phyloP scores from a whole-genome alignment of 345 rosid genomes.

The rapeseed (Brassica napus) region Da-Ae NC_063434.1:4620001-4620500 shows the following conservation, averaged over 20 bases:
- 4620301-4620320: constrained; percentile 18
- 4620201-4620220: constrained; percentile 75
- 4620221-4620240: constrained; percentile 54
- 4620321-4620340: constrained; percentile 16
- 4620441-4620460: constrained; percentile 42
- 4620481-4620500: constrained; percentile 54
- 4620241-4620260: constrained; percentile 48
- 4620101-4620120: not conserved
- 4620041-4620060: constrained; percentile 15
- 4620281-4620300: constrained; percentile 55
- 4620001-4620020: constrained; percentile 16
- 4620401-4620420: constrained; percentile 53
- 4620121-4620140: not conserved
- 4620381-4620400: constrained; percentile 61
- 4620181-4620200: constrained; percentile 58
- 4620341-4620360: constrained; percentile 4
- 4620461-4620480: constrained; percentile 36
- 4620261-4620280: constrained; percentile 71
- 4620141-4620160: not conserved
- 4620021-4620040: constrained; percentile 20
- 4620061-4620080: constrained; percentile 21
- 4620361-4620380: constrained; percentile 12
- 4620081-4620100: constrained; percentile 5
- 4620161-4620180: constrained; percentile 29
- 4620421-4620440: constrained; percentile 41